These are phyloP conservation scores for Tulasnella sp. DNA, from an alignment of 768 basidiomycete genomes.

Conservation along the genomic window DNA sequence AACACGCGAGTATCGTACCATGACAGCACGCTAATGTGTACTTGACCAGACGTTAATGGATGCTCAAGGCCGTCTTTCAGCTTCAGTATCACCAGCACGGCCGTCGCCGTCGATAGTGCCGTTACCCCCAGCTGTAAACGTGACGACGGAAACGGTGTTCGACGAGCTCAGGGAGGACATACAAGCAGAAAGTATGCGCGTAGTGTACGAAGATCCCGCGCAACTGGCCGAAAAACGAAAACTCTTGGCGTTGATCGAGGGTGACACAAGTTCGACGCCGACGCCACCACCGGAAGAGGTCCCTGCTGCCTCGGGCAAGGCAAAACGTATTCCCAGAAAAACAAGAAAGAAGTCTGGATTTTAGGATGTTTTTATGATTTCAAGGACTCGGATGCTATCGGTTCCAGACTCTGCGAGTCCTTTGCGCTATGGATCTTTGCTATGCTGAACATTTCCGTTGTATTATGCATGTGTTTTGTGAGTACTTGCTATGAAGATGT, in stretches of 20 bases:
- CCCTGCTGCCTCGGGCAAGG: too few relatives aligned
- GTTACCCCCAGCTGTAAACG: background rate
- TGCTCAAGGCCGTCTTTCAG: slow-evolving; percentile 26
- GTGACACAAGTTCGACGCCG: background rate
- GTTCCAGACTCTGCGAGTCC: too few relatives aligned
- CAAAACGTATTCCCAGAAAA: background rate
- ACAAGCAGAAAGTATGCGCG: slow-evolving; percentile 33
- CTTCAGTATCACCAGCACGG: slow-evolving; percentile 2
- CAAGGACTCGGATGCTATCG: too few relatives aligned
- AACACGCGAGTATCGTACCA: background rate
- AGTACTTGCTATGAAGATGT: too few relatives aligned
- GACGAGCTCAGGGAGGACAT: slow-evolving; percentile 5
- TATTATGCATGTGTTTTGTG: too few relatives aligned
- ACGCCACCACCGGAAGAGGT: background rate
- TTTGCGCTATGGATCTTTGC: too few relatives aligned
- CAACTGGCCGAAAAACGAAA: slow-evolving; percentile 46
- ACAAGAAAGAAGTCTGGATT: background rate
- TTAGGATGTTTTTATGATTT: too few relatives aligned
- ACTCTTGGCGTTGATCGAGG: slow-evolving; percentile 40
- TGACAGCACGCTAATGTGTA: slow-evolving; percentile 1
- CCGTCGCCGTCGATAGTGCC: slow-evolving; percentile 5
- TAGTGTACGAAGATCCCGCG: slow-evolving; percentile 56
- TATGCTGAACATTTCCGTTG: too few relatives aligned
- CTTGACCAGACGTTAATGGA: background rate
- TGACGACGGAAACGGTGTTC: background rate